A percentile compares a stretch with the other conserved stretches of the same genome.
These are phyloP conservation scores for Lepidium africanum DNA, from an alignment of 345 rosid genomes.

Conservation along the genomic window DNA sequence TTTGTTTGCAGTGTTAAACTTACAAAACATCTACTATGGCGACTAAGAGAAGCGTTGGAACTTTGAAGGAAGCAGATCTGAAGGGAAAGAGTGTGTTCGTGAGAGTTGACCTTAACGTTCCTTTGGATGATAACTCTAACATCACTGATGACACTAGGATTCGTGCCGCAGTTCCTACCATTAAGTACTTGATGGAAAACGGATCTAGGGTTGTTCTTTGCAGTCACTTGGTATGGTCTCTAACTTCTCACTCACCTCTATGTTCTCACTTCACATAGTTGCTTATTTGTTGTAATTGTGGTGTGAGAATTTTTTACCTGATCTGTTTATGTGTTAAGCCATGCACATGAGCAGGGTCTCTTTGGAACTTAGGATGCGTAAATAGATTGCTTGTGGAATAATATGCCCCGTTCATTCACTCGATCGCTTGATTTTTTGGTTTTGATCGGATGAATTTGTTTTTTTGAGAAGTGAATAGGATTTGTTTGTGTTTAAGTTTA, in stretches of 20 bases:
- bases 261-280: not conserved
- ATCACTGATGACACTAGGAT: constrained; percentile 94
- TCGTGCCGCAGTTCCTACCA: constrained; percentile 93
- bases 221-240: constrained; percentile 71
- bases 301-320: not conserved
- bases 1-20: constrained; percentile 1
- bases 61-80: constrained; percentile 63
- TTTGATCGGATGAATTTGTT: not conserved
- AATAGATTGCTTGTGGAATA: not conserved
- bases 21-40: constrained; percentile 45
- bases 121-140: constrained; percentile 82
- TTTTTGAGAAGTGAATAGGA: not conserved
- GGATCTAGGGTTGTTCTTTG: constrained; percentile 96
- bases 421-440: not conserved
- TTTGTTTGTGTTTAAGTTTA: not conserved
- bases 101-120: constrained; percentile 91
- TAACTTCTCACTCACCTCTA: not conserved
- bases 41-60: constrained; percentile 95
- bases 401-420: not conserved
- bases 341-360: not conserved
- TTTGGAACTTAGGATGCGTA: not conserved
- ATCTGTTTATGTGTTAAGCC: not conserved
- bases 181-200: constrained; percentile 77
- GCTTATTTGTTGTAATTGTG: not conserved
- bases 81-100: constrained; percentile 95